Conservation (phyloP, 441 rosid genomes). For the Rhodomyrtus psidioides region DNA sequence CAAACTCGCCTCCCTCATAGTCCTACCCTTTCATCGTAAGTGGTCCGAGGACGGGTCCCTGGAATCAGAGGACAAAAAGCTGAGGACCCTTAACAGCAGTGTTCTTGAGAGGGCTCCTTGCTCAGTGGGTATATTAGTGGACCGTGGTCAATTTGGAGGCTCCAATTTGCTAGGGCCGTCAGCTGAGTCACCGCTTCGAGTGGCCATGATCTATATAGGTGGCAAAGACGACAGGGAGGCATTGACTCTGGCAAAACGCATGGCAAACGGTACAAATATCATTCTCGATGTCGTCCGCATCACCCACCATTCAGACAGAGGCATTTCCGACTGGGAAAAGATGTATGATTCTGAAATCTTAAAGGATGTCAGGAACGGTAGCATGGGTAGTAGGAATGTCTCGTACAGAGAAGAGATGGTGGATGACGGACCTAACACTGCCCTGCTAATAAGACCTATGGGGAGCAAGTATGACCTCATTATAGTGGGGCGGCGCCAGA, state of each 20-base stretch:
- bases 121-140: constrained; percentile 29
- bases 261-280: constrained; percentile 17
- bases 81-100: constrained; percentile 19
- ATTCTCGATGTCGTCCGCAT: constrained; percentile 14
- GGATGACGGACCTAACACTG: constrained; percentile 24
- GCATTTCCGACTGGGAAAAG: constrained; percentile 2
- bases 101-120: constrained; percentile 36
- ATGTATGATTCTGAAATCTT: constrained; percentile 3
- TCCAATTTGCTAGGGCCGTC: constrained; percentile 1
- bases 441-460: constrained; percentile 3
- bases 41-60: constrained; percentile 32
- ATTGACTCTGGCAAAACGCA: constrained; percentile 27
- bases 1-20: constrained; percentile 20
- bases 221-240: constrained; percentile 46
- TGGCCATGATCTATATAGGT: constrained; percentile 23
- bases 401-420: constrained; percentile 13
- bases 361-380: constrained; percentile 8
- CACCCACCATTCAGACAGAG: not conserved
- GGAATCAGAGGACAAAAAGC: not conserved
- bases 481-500: constrained; percentile 27
- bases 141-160: constrained; percentile 13
- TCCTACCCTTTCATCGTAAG: constrained; percentile 44
- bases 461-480: constrained; percentile 14
- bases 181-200: not conserved
- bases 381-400: not conserved